These are phyloP conservation scores for Medicago arabica DNA, from an alignment of 306 rosid species.

Conservation along the genomic window DNA sequence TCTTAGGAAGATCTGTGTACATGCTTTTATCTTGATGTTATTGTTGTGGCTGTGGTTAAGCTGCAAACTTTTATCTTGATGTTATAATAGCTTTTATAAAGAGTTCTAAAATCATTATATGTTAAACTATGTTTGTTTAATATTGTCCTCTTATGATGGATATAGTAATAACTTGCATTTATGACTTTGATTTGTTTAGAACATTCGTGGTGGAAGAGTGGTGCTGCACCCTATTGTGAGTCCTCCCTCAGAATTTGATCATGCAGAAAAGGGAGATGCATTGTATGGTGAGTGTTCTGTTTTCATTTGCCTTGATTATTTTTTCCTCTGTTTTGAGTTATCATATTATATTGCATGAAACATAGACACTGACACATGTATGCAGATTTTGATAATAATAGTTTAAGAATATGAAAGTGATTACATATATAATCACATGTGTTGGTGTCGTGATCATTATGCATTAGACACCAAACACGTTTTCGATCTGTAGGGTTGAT, in stretches of 20 bases:
- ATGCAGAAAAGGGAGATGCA: constrained; percentile 69
- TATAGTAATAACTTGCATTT: background rate
- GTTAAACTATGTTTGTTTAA: no score
- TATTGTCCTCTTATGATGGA: background rate
- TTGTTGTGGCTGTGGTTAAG: no score
- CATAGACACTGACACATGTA: background rate
- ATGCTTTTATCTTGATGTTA: background rate
- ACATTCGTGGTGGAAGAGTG: constrained; percentile 63
- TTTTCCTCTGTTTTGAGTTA: background rate
- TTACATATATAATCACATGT: no score
- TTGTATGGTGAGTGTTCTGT: constrained; percentile 55
- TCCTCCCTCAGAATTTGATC: constrained; percentile 63
- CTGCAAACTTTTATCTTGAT: no score
- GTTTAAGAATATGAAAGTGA: background rate
- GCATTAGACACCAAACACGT: background rate
- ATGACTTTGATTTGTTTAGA: constrained; percentile 44
- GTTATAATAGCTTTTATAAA: no score
- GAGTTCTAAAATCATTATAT: no score
- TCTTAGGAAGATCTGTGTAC: background rate
- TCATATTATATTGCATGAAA: background rate
- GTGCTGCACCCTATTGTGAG: constrained; percentile 48
- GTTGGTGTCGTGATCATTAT: background rate
- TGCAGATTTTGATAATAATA: background rate
- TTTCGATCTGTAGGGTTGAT: background rate
- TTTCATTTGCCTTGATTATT: background rate